These are phyloP conservation scores for Magnolia kwangsiensis DNA, from an alignment of 164 flowering plant genomes.

Conservation along the genomic window DNA sequence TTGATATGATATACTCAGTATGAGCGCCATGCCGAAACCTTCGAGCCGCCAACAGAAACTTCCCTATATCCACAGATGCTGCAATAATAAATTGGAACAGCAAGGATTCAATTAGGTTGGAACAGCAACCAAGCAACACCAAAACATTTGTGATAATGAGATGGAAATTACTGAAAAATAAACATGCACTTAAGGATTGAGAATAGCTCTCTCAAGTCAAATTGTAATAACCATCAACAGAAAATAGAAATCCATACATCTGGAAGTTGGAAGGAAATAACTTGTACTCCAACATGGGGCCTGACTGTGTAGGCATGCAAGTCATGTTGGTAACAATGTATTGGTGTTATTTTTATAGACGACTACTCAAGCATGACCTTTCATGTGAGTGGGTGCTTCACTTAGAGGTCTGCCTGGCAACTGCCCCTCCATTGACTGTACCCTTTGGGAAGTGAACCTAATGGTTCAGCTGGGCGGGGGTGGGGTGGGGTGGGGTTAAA, in stretches of 20 bases:
- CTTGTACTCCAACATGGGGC: too few species aligned
- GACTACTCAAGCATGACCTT: too few species aligned
- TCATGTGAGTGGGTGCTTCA: too few species aligned
- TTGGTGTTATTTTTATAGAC: too few species aligned
- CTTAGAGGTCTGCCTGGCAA: too few species aligned
- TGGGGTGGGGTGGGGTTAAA: too few species aligned
- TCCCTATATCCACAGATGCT: conserved; percentile 79
- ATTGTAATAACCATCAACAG: background rate
- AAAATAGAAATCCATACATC: background rate
- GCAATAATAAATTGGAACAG: conserved; percentile 24
- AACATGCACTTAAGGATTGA: background rate
- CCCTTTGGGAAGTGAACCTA: too few species aligned
- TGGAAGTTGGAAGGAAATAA: background rate
- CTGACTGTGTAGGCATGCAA: too few species aligned
- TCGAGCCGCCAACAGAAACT: conserved; percentile 88
- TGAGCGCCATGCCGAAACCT: conserved; percentile 73
- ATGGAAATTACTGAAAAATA: background rate
- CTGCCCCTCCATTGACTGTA: too few species aligned
- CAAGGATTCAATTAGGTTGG: background rate
- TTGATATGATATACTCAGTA: conserved; percentile 83
- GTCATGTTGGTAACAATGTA: too few species aligned
- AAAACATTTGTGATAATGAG: background rate
- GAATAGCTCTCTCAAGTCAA: background rate
- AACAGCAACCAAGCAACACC: background rate
- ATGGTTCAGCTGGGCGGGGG: too few species aligned